These are phyloP conservation scores for Crucibulum laeve DNA, from an alignment of 768 basidiomycete genomes.

Conservation along the genomic window DNA sequence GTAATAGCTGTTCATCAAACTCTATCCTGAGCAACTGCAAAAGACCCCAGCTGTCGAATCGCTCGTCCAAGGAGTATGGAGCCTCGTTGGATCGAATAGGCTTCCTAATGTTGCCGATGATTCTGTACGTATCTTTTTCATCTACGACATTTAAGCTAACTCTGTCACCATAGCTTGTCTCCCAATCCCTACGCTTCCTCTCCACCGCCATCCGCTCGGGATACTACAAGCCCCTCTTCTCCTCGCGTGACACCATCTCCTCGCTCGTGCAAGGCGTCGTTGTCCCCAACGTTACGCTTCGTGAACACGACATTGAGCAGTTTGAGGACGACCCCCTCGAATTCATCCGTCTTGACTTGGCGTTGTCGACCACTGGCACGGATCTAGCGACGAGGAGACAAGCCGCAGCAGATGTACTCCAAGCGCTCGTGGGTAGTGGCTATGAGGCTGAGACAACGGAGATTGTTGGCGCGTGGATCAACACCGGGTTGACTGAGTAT, in stretches of 20 bases:
- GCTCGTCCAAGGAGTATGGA: slow-evolving; percentile 90
- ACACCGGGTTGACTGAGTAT: slow-evolving; percentile 68
- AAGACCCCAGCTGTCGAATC: slow-evolving; percentile 58
- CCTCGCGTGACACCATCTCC: slow-evolving; percentile 74
- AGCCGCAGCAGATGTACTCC: slow-evolving; percentile 93
- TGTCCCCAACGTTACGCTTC: slow-evolving; percentile 86
- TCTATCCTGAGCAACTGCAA: slow-evolving; percentile 75
- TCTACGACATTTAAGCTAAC: neutral
- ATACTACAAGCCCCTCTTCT: slow-evolving; percentile 77
- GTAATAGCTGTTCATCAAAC: slow-evolving; percentile 69
- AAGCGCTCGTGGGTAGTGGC: slow-evolving; percentile 78
- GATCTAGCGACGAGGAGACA: slow-evolving; percentile 87
- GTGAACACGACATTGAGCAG: slow-evolving; percentile 88
- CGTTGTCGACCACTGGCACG: slow-evolving; percentile 53
- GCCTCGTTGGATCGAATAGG: slow-evolving; percentile 69
- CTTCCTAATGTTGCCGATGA: slow-evolving; percentile 73
- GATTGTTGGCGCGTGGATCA: slow-evolving; percentile 84
- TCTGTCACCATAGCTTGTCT: slow-evolving; percentile 58
- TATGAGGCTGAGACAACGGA: slow-evolving; percentile 85
- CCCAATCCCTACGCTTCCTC: slow-evolving; percentile 86
- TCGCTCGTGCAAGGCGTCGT: slow-evolving; percentile 87
- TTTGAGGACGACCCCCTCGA: slow-evolving; percentile 98
- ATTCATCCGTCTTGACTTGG: slow-evolving; percentile 84
- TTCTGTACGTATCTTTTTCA: slow-evolving; percentile 39
- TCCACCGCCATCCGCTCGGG: slow-evolving; percentile 90